phyloP scores from a whole-genome alignment of 2,329 filamentous ascomycete genomes.

The Aspergillus eucalypticola region DNA sequence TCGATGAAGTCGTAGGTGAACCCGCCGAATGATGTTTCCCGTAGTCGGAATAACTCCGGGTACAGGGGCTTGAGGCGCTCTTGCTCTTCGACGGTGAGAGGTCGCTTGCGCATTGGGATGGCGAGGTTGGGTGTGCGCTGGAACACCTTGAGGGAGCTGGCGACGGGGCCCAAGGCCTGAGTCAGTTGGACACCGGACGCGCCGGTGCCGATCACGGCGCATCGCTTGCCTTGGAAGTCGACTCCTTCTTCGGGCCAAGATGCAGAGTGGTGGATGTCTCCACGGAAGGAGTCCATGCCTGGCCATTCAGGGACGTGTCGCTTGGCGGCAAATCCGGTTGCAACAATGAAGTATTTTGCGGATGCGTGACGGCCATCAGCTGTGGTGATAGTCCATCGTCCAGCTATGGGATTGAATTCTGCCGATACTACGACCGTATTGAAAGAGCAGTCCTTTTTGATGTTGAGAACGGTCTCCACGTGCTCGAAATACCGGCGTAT shows the following conservation, averaged over 20 bases:
- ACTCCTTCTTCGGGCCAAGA: conserved; percentile 54
- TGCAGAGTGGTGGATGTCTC: conserved; percentile 57
- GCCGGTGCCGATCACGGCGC: conserved; percentile 58
- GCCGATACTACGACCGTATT: conserved; percentile 46
- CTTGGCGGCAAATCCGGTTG: conserved; percentile 51
- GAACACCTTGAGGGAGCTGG: conserved; percentile 59
- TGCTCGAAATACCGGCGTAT: conserved; percentile 51
- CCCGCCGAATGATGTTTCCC: conserved; percentile 58
- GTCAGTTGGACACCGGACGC: conserved; percentile 58
- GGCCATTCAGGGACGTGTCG: conserved; percentile 44
- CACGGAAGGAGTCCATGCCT: conserved; percentile 49
- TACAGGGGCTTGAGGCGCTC: conserved; percentile 49
- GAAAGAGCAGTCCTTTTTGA: conserved; percentile 50
- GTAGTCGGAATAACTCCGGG: conserved; percentile 54
- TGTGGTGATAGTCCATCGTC: conserved; percentile 49
- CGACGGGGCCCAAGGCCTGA: conserved; percentile 60
- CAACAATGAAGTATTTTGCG: conserved; percentile 49
- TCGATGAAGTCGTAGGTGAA: conserved; percentile 60
- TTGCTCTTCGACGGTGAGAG: conserved; percentile 55
- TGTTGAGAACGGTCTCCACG: conserved; percentile 46
- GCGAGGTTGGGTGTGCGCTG: conserved; percentile 68
- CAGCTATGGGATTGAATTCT: conserved; percentile 38
- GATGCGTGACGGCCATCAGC: conserved; percentile 43
- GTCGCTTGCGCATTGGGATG: conserved; percentile 59
- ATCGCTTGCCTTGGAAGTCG: conserved; percentile 50